Percentiles rank a stretch among this genome's conserved stretches.
These are phyloP conservation scores for Linderina pennispora DNA, from an alignment of 192 early-diverging fungal genomes.

Conservation along the genomic window DNA sequence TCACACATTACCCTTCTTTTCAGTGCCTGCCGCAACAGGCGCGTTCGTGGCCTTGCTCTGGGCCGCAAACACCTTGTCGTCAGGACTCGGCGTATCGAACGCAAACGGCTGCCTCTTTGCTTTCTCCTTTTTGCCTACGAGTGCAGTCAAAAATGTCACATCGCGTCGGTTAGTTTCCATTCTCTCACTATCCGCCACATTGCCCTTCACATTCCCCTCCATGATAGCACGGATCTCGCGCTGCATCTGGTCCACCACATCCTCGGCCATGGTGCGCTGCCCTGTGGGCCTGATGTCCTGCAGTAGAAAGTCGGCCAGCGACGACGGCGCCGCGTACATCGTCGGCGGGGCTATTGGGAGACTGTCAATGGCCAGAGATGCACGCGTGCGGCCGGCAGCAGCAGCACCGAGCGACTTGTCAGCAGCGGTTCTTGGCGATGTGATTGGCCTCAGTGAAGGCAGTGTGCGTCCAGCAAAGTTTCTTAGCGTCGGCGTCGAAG, in stretches of 20 bases:
- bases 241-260: constrained; percentile 3
- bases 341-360: constrained; percentile 8
- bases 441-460: constrained; percentile 17
- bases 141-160: constrained; percentile 30
- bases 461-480: constrained; percentile 30
- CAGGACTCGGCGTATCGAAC: constrained; percentile 79
- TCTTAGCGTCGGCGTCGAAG: constrained; percentile 12
- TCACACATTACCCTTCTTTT: background rate
- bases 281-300: no score
- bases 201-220: constrained; percentile 5
- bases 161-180: constrained; percentile 6
- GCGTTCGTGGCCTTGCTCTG: constrained; percentile 28
- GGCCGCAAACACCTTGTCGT: constrained; percentile 67
- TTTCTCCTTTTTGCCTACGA: constrained; percentile 10
- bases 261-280: no score
- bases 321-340: constrained; percentile 30
- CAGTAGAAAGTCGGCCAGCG: constrained; percentile 38
- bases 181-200: background rate
- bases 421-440: no score
- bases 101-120: constrained; percentile 42
- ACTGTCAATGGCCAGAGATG: constrained; percentile 2
- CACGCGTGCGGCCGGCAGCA: no score
- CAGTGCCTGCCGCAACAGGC: background rate
- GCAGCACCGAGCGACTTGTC: no score
- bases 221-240: constrained; percentile 12